Evolutionary conservation across 192 early-diverging fungal species (phyloP), one percentile per base, ranked within the genome.

Genomic region (Umbelopsis isabellina): DNA sequence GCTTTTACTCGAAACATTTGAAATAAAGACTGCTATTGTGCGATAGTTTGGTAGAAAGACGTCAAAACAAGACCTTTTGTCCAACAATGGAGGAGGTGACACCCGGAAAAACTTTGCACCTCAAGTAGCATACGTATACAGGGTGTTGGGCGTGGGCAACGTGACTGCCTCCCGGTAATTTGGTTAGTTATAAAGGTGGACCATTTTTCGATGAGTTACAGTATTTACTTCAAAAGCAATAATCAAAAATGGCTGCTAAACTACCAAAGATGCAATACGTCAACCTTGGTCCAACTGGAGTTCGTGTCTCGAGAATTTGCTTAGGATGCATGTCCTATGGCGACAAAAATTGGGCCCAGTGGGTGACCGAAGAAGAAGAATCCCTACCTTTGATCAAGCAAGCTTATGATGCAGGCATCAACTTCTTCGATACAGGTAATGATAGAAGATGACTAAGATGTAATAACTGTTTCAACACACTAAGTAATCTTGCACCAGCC

Each of bases 361-460:
- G 84, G 84, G 75, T 87, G 4, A 49, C 75, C 23, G 75, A 87
- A 52, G 79, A 85, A 53, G 75, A 55, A 13, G 75, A 85, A 45
- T 58, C 79, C 13, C 33, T 79, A 61, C 77, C 30, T 49, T 52
- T 75, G 35, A 86, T 84, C 70, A 78, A 75, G 73, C 83, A 81
- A 10, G 89, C 90, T 0, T 91, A 81, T 68, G 83, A 91, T 35
- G 70, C 80, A 50, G 93, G 93, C 61, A 87, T 93, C 80, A 93
- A 92, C 83, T 91, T 91, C 69, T 95, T 95, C 71, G 82, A 91
- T 74, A 87, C 89, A 13, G 61, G 55, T 61, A 61, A 25, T 25
- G 13, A 0, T n/a, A 35, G 15, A 11, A 4, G 18, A 66, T 8
- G 67, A 50, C 37, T 13, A 12, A 21, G 9, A 22, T 51, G 15